Evolutionary conservation across 306 rosid genomes (phyloP).

Genomic region (Prunus kanzakura): DNA sequence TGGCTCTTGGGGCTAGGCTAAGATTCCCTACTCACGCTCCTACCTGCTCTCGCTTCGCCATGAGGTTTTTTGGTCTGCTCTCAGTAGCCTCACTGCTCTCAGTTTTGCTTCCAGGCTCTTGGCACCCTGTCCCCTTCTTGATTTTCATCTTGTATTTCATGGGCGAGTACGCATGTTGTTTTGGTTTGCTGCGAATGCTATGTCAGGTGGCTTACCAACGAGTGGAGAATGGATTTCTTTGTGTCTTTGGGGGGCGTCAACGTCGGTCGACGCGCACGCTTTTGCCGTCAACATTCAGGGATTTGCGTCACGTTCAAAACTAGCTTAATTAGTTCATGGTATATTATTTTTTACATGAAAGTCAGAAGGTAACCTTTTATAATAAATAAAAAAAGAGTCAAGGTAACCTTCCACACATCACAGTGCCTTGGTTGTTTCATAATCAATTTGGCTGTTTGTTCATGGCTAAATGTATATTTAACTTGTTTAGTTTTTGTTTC

Average conservation of each 20-base stretch:
- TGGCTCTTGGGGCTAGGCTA: not conserved
- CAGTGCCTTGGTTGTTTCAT: too few species aligned
- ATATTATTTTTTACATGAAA: too few species aligned
- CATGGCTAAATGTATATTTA: too few species aligned
- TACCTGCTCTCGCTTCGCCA: not conserved
- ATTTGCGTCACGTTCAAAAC: too few species aligned
- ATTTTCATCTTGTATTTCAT: not conserved
- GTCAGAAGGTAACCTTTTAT: too few species aligned
- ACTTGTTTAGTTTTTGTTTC: too few species aligned
- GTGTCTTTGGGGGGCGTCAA: not conserved
- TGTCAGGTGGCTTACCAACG: not conserved
- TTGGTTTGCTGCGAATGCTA: not conserved
- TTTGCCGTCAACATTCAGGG: not conserved
- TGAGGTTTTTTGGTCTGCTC: not conserved
- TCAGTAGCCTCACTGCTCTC: not conserved
- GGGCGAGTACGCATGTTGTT: not conserved
- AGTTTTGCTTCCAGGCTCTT: not conserved
- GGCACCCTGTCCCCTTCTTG: not conserved
- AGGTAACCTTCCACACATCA: too few species aligned
- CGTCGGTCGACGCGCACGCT: not conserved
- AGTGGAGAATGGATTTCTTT: not conserved
- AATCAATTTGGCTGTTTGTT: too few species aligned
- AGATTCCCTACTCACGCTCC: too few species aligned
- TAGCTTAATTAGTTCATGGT: too few species aligned
- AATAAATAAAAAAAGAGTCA: too few species aligned